A percentile compares a stretch with the other conserved stretches of the same genome.
These are phyloP conservation scores for Alternaria panax DNA, from an alignment of 2,329 filamentous ascomycete genomes.

Conservation along the genomic window DNA sequence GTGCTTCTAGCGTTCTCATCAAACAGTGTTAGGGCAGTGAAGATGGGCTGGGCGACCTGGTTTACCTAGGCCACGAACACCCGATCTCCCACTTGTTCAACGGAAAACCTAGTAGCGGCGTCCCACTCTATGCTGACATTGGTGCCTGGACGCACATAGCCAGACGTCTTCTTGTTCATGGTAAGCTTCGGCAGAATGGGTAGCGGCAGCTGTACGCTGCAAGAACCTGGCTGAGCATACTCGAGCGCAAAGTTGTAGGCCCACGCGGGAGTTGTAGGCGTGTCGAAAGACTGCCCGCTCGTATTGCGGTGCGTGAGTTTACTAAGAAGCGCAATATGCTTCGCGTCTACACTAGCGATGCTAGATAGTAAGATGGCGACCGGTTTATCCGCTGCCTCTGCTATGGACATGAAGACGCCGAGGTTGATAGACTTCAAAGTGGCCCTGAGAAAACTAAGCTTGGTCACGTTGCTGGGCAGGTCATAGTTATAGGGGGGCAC, in stretches of 20 bases:
- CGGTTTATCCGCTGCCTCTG: conserved; percentile 3
- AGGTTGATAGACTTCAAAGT: conserved; percentile 7
- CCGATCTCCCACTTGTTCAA: background rate
- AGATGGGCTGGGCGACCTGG: conserved; percentile 6
- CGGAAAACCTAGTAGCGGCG: background rate
- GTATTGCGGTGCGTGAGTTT: conserved; percentile 1
- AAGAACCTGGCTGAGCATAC: conserved; percentile 7
- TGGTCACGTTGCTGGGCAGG: background rate
- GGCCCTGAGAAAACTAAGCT: conserved; percentile 4
- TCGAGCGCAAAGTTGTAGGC: conserved; percentile 12
- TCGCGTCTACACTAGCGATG: conserved; percentile 10
- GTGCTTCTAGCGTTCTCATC: background rate
- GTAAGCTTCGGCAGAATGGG: conserved; percentile 10
- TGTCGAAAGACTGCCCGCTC: conserved; percentile 11
- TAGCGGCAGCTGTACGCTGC: conserved; percentile 7
- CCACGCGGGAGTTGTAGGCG: conserved; percentile 6
- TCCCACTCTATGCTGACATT: conserved; percentile 2
- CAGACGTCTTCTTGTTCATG: conserved; percentile 1
- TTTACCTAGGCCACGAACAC: conserved; percentile 6
- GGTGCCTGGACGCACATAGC: background rate
- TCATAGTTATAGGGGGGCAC: background rate
- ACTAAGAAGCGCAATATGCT: conserved; percentile 7
- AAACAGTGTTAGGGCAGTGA: background rate
- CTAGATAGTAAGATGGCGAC: conserved; percentile 9
- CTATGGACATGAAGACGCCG: conserved; percentile 9